These are phyloP conservation scores for Metschnikowia kunwiensis DNA, from an alignment of 805 yeast species.

Conservation along the genomic window DNA sequence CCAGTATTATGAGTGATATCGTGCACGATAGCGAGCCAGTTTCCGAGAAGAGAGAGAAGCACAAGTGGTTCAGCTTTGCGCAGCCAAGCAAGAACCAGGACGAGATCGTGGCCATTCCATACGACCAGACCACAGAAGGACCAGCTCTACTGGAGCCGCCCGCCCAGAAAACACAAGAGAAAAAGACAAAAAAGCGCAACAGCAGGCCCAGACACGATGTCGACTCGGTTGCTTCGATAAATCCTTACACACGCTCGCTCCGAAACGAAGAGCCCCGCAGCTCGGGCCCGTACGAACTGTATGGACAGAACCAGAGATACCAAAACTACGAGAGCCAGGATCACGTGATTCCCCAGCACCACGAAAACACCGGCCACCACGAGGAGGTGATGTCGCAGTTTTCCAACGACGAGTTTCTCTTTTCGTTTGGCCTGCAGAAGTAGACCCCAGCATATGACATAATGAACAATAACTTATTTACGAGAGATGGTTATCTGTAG, in stretches of 20 bases:
- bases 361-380: neutral
- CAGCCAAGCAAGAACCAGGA: neutral
- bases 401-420: conserved; percentile 15
- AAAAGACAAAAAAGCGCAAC: too few species aligned
- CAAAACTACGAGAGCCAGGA: too few species aligned
- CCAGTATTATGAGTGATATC: neutral
- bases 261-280: conserved; percentile 5
- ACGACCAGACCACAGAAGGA: conserved; percentile 6
- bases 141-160: neutral
- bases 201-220: too few species aligned
- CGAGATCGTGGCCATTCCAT: conserved; percentile 14
- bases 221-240: conserved; percentile 1
- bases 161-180: neutral
- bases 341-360: too few species aligned
- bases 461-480: neutral
- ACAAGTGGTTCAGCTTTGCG: neutral
- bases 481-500: too few species aligned
- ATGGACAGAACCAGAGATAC: too few species aligned
- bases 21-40: neutral
- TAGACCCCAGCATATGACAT: neutral
- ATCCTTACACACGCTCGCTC: conserved; percentile 14
- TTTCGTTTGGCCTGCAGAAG: conserved; percentile 9
- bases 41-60: neutral
- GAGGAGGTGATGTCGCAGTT: conserved; percentile 9
- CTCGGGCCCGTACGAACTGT: conserved; percentile 12